Percentiles rank a stretch among this genome's conserved stretches.
Conservation (phyloP, 83 land plant species). For the Diphasiastrum complanatum region DNA sequence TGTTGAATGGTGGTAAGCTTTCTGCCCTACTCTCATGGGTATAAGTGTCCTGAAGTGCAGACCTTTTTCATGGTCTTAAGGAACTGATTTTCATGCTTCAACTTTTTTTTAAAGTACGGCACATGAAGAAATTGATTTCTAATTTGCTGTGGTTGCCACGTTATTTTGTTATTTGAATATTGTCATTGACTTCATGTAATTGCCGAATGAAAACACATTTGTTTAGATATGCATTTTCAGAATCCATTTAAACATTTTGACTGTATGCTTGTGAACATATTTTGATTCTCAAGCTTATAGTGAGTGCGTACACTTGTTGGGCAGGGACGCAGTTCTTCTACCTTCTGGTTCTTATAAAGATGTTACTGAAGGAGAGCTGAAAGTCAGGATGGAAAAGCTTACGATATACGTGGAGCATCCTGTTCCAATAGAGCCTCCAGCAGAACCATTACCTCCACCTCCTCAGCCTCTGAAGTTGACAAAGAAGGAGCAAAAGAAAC, state of each 20-base stretch:
- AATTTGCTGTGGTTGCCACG: too few species aligned
- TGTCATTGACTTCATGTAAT: too few species aligned
- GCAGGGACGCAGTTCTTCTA: constrained; percentile 67
- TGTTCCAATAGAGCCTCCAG: constrained; percentile 95
- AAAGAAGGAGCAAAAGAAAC: constrained; percentile 93
- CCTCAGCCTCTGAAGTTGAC: constrained; percentile 95
- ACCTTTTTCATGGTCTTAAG: background rate
- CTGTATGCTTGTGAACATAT: too few species aligned
- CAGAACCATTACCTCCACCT: constrained; percentile 90
- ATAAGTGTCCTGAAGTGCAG: background rate
- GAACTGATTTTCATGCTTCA: background rate
- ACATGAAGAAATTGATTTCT: too few species aligned
- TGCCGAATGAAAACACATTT: too few species aligned
- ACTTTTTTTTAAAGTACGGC: too few species aligned
- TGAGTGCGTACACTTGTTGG: too few species aligned
- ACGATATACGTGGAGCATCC: constrained; percentile 85
- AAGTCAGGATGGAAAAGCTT: constrained; percentile 65
- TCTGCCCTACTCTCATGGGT: background rate
- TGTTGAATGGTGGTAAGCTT: constrained; percentile 89
- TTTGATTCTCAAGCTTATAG: too few species aligned
- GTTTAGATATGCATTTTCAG: too few species aligned
- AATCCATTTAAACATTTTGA: too few species aligned
- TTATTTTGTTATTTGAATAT: too few species aligned
- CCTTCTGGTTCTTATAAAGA: constrained; percentile 45
- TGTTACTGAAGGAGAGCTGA: constrained; percentile 36